phyloP scores from a whole-genome alignment of 176 grass and related monocot genomes.

The Cymbopogon citratus region DNA sequence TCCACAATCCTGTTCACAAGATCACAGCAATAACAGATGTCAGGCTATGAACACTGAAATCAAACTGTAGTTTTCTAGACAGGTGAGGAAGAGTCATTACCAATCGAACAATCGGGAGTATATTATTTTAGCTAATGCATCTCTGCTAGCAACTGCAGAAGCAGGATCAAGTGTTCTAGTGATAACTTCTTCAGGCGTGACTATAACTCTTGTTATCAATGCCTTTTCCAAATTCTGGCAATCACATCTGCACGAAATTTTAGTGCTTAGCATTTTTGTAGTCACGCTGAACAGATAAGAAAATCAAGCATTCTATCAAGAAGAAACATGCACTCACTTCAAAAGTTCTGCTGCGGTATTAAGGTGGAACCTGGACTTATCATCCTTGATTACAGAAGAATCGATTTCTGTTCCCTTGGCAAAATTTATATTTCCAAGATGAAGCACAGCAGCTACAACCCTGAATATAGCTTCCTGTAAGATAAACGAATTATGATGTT shows the following conservation, averaged over 20 bases:
- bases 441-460: constrained; percentile 96
- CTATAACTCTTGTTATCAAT: constrained; percentile 88
- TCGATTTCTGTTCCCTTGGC: constrained; percentile 87
- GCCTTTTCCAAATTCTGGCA: constrained; percentile 79
- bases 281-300: constrained; percentile 18
- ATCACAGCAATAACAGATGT: constrained; percentile 22
- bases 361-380: constrained; percentile 90
- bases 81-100: constrained; percentile 36
- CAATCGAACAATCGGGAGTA: constrained; percentile 99
- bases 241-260: constrained; percentile 77
- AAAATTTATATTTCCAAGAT: constrained; percentile 99
- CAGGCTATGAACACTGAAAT: constrained; percentile 22
- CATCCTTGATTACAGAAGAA: constrained; percentile 94
- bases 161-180: constrained; percentile 95
- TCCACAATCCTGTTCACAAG: constrained; percentile 81
- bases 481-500: constrained; percentile 16
- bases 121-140: constrained; percentile 94
- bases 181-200: constrained; percentile 99
- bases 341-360: constrained; percentile 78
- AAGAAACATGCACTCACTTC: constrained; percentile 54
- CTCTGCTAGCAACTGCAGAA: constrained; percentile 92
- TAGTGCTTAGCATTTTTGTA: constrained; percentile 29
- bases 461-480: constrained; percentile 93
- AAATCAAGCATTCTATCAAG: constrained; percentile 3
- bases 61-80: constrained; percentile 8